Conservation (phyloP, 1,284 basidiomycete genomes). For the Farysia itapuensis region DNA sequence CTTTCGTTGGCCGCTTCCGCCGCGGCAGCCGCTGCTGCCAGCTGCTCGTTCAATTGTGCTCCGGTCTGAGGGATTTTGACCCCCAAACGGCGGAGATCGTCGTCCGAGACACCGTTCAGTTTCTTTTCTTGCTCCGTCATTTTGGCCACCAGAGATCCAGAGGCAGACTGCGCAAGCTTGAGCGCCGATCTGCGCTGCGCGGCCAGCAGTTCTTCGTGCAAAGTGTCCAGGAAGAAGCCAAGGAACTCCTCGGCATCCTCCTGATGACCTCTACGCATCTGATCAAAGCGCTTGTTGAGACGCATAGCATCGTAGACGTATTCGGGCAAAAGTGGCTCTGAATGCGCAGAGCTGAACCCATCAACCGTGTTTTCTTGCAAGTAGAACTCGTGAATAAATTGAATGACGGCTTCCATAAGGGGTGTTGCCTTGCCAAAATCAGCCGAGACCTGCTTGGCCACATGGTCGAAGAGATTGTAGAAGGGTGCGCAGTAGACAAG, state of each 20-base stretch:
- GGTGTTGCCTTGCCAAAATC: slow-evolving; percentile 68
- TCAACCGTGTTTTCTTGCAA: slow-evolving; percentile 8
- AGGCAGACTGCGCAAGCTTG: slow-evolving; percentile 56
- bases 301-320: slow-evolving; percentile 95
- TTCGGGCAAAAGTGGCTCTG: slow-evolving; percentile 76
- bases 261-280: slow-evolving; percentile 90
- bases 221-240: slow-evolving; percentile 92
- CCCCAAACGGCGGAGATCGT: slow-evolving; percentile 21
- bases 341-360: slow-evolving; percentile 14
- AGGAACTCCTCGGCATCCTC: slow-evolving; percentile 98
- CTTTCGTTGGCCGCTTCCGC: slow-evolving; percentile 10
- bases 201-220: slow-evolving; percentile 86
- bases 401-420: slow-evolving; percentile 77
- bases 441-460: slow-evolving; percentile 66
- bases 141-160: slow-evolving; percentile 16
- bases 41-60: slow-evolving; percentile 3
- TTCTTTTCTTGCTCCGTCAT: slow-evolving; percentile 33
- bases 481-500: slow-evolving; percentile 87
- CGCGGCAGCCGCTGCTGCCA: slow-evolving; percentile 5
- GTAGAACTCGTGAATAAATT: slow-evolving; percentile 78
- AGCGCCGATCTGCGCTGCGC: slow-evolving; percentile 63
- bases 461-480: slow-evolving; percentile 73
- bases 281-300: slow-evolving; percentile 88
- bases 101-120: slow-evolving; percentile 31
- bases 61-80: slow-evolving; percentile 9